Base-by-base conservation (phyloP, 2,329 filamentous ascomycete species). In the Fusarium coicis region DNA sequence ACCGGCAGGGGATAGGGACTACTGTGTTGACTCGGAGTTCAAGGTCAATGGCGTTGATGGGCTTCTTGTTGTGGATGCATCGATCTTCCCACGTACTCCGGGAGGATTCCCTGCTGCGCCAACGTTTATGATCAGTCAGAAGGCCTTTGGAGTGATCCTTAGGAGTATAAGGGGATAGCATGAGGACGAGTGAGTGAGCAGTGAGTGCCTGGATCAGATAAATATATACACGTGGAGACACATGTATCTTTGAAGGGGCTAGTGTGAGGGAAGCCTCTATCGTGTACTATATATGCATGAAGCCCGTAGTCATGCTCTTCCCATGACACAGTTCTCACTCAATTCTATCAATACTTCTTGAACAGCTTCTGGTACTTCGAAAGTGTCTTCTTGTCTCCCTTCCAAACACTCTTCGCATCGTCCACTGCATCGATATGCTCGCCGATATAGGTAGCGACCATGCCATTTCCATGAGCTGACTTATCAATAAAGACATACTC, bases 11-110 rank as follows among this genome's bases (percentile, higher is more conserved):
- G 87, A 91, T 76, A 78, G 79, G 2, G 84, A 83, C 76, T 88
- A 88, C 14, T 88, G 90, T 5, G 77, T 91, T 55, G 87, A 91
- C 75, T 83, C 82, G 0, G 80, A 86, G 57, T 90, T 91, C 78
- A 82, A 84, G 26, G 89, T 91, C 7, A 82, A 86, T 23, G 88
- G 88, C 3, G 85, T 89, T 1, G 78, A 83, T 2, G 84, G 85
- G 0, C 80, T 91, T 55, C 82, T 89, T 9, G 89, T 91, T 10
- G 89, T 91, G 4, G 90, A 91, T 81, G 89, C 87, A 0, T 86
- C 84, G n/a, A 82, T 86, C 10, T 91, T 88, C 65, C 87, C 88
- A 10, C 66, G 72, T 26, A 42, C 56, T 1, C 72, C 72, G 0
- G 73, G 68, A 21, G 68, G 59, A 21, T 74, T 74, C 2, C 72